Evolutionary conservation across 2,329 filamentous ascomycete genomes (phyloP), one percentile per base, ranked within the genome.

Genomic region (Pseudocercospora cruenta): DNA sequence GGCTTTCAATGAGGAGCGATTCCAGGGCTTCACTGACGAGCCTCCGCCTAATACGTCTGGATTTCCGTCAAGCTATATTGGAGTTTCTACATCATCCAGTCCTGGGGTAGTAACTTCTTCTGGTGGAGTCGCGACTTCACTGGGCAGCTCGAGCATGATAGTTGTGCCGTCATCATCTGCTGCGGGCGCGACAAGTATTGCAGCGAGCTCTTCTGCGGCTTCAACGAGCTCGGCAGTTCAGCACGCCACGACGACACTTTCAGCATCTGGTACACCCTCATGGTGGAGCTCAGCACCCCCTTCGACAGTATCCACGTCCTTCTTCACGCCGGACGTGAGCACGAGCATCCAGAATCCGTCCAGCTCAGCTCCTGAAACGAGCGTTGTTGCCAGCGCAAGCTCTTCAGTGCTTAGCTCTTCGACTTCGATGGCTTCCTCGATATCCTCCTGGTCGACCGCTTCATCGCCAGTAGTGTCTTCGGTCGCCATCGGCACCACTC

Each of bases 1-100:
- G 5, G 60, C 47, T 16, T 62, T 62, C 60, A 62, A 62, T 26
- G 49, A 55, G 21, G 51, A 26, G 8, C 51, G 60, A 43, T 62
- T 62, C 33, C 31, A 24, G 6, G 51, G 51, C 1, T 62, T 62
- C 31, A n/a, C 19, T 21, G 36, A 62, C 19, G 33, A 31, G 24
- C 36, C 60, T 21, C 19, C 16, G 21, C 24, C 39, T 6, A 43
- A 43, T 6, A 43, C 39, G 39, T 43, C 39, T 43, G 39, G 39
- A 8, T 43, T 43, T 19, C 39, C 39, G 8, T n/a, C 39, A 19
- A 43, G 39, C 39, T 43, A 43, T 43, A 43, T 43, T 8, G 39
- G 39, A 19, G 16, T 43, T 8, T 19, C 19, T 55, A 21, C 31
- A 2, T 31, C 33, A 7, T 58, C 60, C 12, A 57, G 19, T 9